Conservation (phyloP, 176 grass and related monocot genomes). For the Thinopyrum elongatum region DNA sequence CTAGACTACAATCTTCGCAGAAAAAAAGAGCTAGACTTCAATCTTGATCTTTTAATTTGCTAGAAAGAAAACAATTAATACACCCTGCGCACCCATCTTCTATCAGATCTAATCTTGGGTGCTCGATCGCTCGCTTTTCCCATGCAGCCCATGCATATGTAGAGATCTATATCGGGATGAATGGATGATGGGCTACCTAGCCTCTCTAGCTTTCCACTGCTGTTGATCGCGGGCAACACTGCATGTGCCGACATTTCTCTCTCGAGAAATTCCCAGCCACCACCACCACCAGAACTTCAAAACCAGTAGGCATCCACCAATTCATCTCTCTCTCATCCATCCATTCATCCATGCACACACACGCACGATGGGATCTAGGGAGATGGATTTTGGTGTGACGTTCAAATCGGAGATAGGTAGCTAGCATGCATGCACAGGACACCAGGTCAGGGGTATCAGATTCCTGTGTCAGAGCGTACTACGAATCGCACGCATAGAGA, state of each 20-base stretch:
- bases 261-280: conserved; percentile 16
- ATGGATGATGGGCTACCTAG: conserved; percentile 10
- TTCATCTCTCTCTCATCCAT: not conserved
- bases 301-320: not conserved
- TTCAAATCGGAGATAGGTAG: conserved; percentile 22
- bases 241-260: conserved; percentile 12
- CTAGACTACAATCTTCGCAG: no score
- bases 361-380: not conserved
- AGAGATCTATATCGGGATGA: conserved; percentile 30
- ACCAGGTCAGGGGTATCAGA: conserved; percentile 58
- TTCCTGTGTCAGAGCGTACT: conserved; percentile 62
- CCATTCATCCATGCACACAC: not conserved
- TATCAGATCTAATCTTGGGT: conserved; percentile 13
- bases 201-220: conserved; percentile 8
- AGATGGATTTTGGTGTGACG: conserved; percentile 8
- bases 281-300: not conserved
- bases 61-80: not conserved
- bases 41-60: not conserved
- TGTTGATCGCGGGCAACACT: conserved; percentile 11
- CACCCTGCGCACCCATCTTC: not conserved
- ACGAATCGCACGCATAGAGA: conserved; percentile 51
- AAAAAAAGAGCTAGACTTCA: not conserved
- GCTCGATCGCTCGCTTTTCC: conserved; percentile 16
- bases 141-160: not conserved
- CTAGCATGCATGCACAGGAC: conserved; percentile 16